phyloP scores from a whole-genome alignment of 306 rosid genomes.

The Rubus parviflorus region DNA sequence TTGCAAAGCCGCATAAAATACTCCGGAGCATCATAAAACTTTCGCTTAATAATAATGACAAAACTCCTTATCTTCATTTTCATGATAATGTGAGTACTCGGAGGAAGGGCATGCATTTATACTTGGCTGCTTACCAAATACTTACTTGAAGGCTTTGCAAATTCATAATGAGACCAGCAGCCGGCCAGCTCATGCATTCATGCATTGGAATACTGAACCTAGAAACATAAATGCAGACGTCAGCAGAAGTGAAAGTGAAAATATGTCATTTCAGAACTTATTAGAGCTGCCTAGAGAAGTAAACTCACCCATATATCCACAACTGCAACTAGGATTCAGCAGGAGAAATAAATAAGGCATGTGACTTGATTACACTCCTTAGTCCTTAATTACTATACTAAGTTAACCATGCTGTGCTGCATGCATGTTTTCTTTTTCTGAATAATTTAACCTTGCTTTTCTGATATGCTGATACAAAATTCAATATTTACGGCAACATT shows the following conservation, averaged over 20 bases:
- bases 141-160: background rate
- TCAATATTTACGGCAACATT: background rate
- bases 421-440: background rate
- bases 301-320: constrained; percentile 31
- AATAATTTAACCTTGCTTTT: background rate
- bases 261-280: constrained; percentile 41
- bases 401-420: background rate
- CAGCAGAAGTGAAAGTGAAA: background rate
- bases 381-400: no score
- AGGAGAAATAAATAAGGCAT: constrained; percentile 29
- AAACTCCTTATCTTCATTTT: background rate
- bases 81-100: background rate
- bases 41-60: background rate
- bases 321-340: background rate
- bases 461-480: background rate
- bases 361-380: constrained; percentile 14
- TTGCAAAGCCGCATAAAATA: background rate
- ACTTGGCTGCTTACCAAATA: background rate
- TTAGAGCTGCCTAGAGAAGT: constrained; percentile 27
- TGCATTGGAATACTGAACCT: constrained; percentile 9
- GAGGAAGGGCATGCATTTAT: background rate
- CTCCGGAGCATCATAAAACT: background rate
- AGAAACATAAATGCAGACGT: background rate
- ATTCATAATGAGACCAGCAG: constrained; percentile 12
- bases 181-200: constrained; percentile 11